These are phyloP conservation scores for Nemania diffusa DNA, from an alignment of 2,329 filamentous ascomycete species.

Conservation along the genomic window DNA sequence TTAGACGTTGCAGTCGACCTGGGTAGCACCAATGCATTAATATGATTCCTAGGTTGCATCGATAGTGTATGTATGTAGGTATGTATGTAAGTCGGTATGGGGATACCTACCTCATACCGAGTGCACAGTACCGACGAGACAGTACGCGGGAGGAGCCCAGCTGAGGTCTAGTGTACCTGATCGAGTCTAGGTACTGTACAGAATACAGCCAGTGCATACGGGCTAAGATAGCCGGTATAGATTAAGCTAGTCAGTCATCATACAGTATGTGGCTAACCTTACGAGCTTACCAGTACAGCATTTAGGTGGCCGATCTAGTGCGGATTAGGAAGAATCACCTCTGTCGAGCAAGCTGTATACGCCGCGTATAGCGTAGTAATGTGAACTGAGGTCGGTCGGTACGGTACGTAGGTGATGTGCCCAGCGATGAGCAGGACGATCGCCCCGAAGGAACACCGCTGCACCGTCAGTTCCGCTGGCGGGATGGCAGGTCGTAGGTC, in stretches of 20 bases:
- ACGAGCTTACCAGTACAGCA: conserved; percentile 9
- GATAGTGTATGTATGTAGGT: conserved; percentile 5
- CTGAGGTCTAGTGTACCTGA: conserved; percentile 4
- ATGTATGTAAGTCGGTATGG: neutral
- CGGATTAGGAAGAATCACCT: conserved; percentile 22
- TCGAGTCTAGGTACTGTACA: neutral
- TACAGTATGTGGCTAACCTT: conserved; percentile 15
- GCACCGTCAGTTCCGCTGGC: neutral
- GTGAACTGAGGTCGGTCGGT: neutral
- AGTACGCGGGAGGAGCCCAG: conserved; percentile 9
- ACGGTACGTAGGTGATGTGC: neutral
- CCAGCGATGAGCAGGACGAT: neutral
- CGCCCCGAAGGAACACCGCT: conserved; percentile 2
- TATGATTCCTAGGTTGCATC: conserved; percentile 14
- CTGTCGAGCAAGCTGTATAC: conserved; percentile 11
- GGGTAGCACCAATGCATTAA: conserved; percentile 1
- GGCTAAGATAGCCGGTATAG: conserved; percentile 33
- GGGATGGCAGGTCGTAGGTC: too few relatives aligned
- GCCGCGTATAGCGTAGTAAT: neutral
- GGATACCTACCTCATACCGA: neutral
- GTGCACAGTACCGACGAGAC: neutral
- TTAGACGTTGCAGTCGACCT: neutral
- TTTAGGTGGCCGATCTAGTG: conserved; percentile 19
- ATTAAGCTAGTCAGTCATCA: conserved; percentile 31
- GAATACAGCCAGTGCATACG: neutral